These are phyloP conservation scores for Lagenidium sp. DNA, from an alignment of 352 stramenopile species.

Conservation along the genomic window DNA sequence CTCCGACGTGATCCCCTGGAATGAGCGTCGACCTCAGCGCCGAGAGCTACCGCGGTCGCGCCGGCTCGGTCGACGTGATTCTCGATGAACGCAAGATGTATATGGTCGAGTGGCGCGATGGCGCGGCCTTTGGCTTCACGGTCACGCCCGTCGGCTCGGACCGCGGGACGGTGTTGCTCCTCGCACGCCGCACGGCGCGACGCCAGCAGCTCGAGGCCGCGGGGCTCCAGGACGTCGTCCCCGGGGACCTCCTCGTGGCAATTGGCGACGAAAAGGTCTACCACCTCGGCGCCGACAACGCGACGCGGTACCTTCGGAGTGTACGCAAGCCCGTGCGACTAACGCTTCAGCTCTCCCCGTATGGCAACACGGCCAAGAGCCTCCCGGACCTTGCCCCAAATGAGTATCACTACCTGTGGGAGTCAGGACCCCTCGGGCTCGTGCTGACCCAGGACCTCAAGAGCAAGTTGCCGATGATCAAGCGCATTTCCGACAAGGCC, in stretches of 20 bases:
- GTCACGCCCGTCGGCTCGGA: slow-evolving; percentile 65
- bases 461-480: slow-evolving; percentile 68
- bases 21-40: too few species aligned
- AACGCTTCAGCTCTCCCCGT: slow-evolving; percentile 59
- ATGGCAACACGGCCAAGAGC: slow-evolving; percentile 31
- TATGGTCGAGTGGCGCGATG: slow-evolving; percentile 55
- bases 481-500: slow-evolving; percentile 57
- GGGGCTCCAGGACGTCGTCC: slow-evolving; percentile 60
- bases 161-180: slow-evolving; percentile 46
- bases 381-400: slow-evolving; percentile 53
- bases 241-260: slow-evolving; percentile 63
- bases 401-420: slow-evolving; percentile 77
- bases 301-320: slow-evolving; percentile 52
- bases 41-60: slow-evolving; percentile 3
- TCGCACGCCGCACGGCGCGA: slow-evolving; percentile 38
- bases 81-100: slow-evolving; percentile 77
- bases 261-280: slow-evolving; percentile 77
- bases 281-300: slow-evolving; percentile 47
- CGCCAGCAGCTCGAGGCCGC: slow-evolving; percentile 19
- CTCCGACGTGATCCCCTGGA: too few species aligned
- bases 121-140: slow-evolving; percentile 55
- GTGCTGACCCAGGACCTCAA: slow-evolving; percentile 59
- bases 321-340: slow-evolving; percentile 62
- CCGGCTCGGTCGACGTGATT: slow-evolving; percentile 20
- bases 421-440: slow-evolving; percentile 57